These are phyloP conservation scores for Amesomyces nigricolor DNA, from an alignment of 2,329 filamentous ascomycete genomes.

Conservation along the genomic window DNA sequence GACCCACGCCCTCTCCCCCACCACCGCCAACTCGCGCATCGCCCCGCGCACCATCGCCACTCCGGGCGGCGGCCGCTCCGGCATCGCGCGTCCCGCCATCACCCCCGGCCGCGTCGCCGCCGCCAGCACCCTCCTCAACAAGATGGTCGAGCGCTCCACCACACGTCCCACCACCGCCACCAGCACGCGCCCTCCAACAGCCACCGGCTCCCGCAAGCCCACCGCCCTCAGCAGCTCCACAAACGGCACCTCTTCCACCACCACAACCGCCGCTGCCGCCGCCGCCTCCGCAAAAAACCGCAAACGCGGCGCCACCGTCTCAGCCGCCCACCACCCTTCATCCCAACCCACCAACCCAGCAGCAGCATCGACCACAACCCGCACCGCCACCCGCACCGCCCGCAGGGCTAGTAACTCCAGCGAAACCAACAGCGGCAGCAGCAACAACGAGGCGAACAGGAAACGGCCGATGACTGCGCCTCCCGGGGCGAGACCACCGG, in stretches of 20 bases:
- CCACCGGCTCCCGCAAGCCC: constrained; percentile 32
- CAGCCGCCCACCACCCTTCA: constrained; percentile 31
- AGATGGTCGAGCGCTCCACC: constrained; percentile 50
- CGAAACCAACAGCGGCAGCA: constrained; percentile 56
- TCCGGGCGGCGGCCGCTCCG: constrained; percentile 39
- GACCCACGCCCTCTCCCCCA: constrained; percentile 69
- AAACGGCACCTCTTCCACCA: constrained; percentile 17
- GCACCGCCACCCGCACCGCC: constrained; percentile 42
- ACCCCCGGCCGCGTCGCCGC: constrained; percentile 55
- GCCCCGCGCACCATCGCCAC: constrained; percentile 44
- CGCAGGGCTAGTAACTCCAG: constrained; percentile 55
- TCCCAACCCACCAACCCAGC: not conserved
- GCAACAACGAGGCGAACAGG: constrained; percentile 52
- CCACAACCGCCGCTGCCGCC: constrained; percentile 11
- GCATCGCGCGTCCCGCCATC: constrained; percentile 52
- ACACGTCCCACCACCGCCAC: constrained; percentile 21
- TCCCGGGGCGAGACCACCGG: constrained; percentile 29
- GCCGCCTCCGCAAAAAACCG: constrained; percentile 24
- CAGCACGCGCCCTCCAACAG: not conserved
- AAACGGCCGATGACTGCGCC: constrained; percentile 40
- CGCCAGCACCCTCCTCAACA: constrained; percentile 45
- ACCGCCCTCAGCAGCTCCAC: constrained; percentile 33
- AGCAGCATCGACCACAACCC: constrained; percentile 12
- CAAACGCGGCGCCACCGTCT: constrained; percentile 32
- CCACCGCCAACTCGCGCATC: constrained; percentile 73